These are phyloP conservation scores for Penicillium sp. DNA, from an alignment of 2,329 filamentous ascomycete species.

Conservation along the genomic window DNA sequence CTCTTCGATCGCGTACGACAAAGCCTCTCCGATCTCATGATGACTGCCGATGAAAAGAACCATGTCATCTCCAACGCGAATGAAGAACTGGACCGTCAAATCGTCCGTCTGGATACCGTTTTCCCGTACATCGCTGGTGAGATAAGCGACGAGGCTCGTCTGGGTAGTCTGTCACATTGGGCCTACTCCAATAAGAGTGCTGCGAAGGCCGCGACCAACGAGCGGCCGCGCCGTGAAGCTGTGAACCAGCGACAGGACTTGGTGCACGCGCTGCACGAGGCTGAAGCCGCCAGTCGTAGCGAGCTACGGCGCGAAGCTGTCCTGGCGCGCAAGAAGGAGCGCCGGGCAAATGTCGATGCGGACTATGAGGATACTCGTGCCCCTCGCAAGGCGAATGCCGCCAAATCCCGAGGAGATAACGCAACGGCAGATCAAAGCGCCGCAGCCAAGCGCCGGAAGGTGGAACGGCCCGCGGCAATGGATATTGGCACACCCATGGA, in stretches of 20 bases:
- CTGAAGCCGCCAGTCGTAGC: slow-evolving; percentile 78
- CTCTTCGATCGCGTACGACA: slow-evolving; percentile 75
- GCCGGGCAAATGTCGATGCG: slow-evolving; percentile 70
- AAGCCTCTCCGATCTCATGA: slow-evolving; percentile 79
- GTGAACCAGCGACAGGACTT: slow-evolving; percentile 66
- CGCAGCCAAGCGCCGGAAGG: slow-evolving; percentile 71
- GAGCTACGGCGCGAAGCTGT: slow-evolving; percentile 81
- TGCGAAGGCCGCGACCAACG: slow-evolving; percentile 59
- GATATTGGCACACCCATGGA: slow-evolving; percentile 40
- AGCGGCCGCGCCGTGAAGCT: slow-evolving; percentile 75
- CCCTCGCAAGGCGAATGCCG: slow-evolving; percentile 55
- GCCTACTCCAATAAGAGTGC: slow-evolving; percentile 79
- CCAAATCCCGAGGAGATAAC: slow-evolving; percentile 49
- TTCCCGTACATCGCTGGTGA: slow-evolving; percentile 84
- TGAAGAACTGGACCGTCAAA: slow-evolving; percentile 80
- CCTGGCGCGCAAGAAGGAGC: slow-evolving; percentile 72
- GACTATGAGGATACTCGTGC: slow-evolving; percentile 68
- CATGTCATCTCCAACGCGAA: slow-evolving; percentile 93
- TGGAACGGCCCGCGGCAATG: slow-evolving; percentile 61
- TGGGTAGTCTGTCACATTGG: slow-evolving; percentile 91
- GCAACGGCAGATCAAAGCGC: slow-evolving; percentile 23
- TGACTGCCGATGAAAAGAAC: slow-evolving; percentile 94
- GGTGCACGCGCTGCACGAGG: slow-evolving; percentile 70
- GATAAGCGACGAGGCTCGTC: slow-evolving; percentile 90
- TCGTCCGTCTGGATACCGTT: slow-evolving; percentile 79